Evolutionary conservation across 164 flowering plant genomes (phyloP).

Genomic region (Magnolia sinica): DNA sequence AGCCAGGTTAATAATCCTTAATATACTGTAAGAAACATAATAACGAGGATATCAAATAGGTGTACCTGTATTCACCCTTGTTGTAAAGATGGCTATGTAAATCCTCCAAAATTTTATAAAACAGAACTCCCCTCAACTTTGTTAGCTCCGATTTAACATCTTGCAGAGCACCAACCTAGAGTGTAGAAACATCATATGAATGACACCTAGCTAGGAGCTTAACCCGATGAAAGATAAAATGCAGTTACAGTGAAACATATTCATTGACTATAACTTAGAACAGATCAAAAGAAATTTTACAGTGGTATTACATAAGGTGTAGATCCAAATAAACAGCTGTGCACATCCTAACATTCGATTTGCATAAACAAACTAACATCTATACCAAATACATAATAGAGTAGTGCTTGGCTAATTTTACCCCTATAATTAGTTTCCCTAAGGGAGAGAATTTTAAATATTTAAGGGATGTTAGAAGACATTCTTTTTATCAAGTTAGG

Average conservation of each 20-base stretch:
- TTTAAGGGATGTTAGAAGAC: too few relatives aligned
- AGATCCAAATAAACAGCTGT: neutral
- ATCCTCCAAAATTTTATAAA: constrained; percentile 90
- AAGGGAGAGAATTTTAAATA: too few relatives aligned
- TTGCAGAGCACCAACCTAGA: constrained; percentile 97
- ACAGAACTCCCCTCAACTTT: constrained; percentile 82
- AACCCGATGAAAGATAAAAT: neutral
- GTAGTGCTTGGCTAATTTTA: too few relatives aligned
- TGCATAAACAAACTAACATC: neutral
- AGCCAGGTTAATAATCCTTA: neutral
- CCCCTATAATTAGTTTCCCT: too few relatives aligned
- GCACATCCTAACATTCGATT: neutral
- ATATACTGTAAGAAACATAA: neutral
- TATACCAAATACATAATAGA: too few relatives aligned
- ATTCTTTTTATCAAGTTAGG: too few relatives aligned
- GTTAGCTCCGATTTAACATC: constrained; percentile 89
- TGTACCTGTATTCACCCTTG: constrained; percentile 93
- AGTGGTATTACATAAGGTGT: neutral
- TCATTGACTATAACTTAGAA: neutral
- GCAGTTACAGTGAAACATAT: neutral
- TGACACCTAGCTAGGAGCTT: neutral
- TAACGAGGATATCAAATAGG: neutral
- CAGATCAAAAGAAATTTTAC: neutral
- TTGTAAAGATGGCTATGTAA: constrained; percentile 92
- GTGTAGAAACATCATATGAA: neutral